Evolutionary conservation across 441 rosid genomes (phyloP).

Genomic region (Gossypium gossypioides): DNA sequence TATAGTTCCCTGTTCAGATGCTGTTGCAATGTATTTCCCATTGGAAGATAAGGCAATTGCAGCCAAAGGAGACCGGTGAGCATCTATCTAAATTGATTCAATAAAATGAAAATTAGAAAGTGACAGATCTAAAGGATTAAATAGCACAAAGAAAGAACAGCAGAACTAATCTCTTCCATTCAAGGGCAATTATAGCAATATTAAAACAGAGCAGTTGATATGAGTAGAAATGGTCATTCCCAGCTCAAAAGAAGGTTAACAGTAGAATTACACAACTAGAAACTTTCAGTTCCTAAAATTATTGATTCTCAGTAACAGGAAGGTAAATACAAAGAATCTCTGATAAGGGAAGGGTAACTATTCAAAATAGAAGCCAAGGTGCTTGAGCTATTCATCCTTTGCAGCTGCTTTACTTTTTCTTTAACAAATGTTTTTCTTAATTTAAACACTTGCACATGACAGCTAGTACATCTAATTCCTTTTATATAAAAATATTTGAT

Average conservation of each 20-base stretch:
- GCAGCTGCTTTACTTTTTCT: neutral
- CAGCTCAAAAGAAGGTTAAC: neutral
- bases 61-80: constrained; percentile 75
- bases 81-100: constrained; percentile 55
- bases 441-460: constrained; percentile 1
- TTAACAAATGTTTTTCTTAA: neutral
- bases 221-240: neutral
- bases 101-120: neutral
- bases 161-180: neutral
- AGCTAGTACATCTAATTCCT: neutral
- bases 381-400: neutral
- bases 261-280: neutral
- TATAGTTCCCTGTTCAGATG: constrained; percentile 83
- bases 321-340: neutral
- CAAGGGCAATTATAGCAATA: constrained; percentile 3
- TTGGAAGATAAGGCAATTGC: constrained; percentile 63
- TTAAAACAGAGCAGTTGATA: neutral
- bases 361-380: constrained; percentile 6
- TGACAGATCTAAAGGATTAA: neutral
- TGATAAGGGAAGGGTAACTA: neutral
- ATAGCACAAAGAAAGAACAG: neutral
- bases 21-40: constrained; percentile 78
- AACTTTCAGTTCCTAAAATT: neutral
- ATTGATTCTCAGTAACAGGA: neutral
- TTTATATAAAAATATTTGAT: neutral